Base-by-base conservation (phyloP, 768 basidiomycete genomes). In the Suillus occidentalis region DNA sequence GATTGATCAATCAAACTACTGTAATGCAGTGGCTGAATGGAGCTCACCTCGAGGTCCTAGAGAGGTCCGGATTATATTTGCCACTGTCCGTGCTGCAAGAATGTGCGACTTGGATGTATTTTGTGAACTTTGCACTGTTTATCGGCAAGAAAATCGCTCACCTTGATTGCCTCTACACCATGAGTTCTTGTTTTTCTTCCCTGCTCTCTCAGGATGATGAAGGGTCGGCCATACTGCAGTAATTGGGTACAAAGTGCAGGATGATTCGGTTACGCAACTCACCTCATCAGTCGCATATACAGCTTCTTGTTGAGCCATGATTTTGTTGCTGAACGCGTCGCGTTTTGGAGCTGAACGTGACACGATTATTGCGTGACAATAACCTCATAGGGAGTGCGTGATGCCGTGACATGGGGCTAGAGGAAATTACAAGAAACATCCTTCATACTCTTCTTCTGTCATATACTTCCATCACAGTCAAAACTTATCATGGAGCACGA, bases 191-290 rank as follows among this genome's bases (percentile, higher is more conserved):
- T 97, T 84, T 95, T 97, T 82, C 78, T 97, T 63, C 83, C 88
- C 77, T 98, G 97, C 72, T 98, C 96, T 37, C 95, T 86, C 64
- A 99, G 84, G 80, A 99, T 97, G 75, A 98, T 97, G 76, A 98
- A 98, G n/a, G 95, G 97, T 49, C 96, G 83, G 53, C 96, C 95
- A 76, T 94, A 95, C 93, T 96, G 70, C 6, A 42, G 13, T 12
- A 31, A 25, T 9, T 68, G 8, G 28, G 4, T 28, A 2, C 77
- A 66, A 70, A 72, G 45, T 42, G 6, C 12, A 4, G 9, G 6
- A 10, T 18, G 18, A 39, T 39, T 22, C 47, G 36, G 42, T 40
- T 2, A 57, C 59, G 31, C 40, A 13, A 45, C 71, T 62, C 69
- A 92, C 92, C 84, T 95, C 93, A 78, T 95, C 93, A 3, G 91